phyloP scores from a whole-genome alignment of 306 rosid species.

The barrel medic (Medicago truncatula) region MtrunA17r5.0-ANR NC_053048.1:55251001-55251500 shows the following conservation, averaged over 20 bases:
- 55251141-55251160: constrained; percentile 33
- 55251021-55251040: constrained; percentile 28
- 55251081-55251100: neutral
- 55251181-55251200: constrained; percentile 40
- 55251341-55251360: neutral
- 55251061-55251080: constrained; percentile 35
- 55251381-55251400: neutral
- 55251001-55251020: constrained; percentile 42
- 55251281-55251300: neutral
- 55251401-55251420: neutral
- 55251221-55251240: constrained; percentile 6
- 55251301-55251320: neutral
- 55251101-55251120: constrained; percentile 7
- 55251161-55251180: neutral
- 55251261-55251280: neutral
- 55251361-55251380: neutral
- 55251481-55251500: neutral
- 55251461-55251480: neutral
- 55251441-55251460: neutral
- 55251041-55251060: constrained; percentile 48
- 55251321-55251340: neutral
- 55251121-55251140: neutral
- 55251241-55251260: neutral
- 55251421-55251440: neutral
- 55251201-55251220: constrained; percentile 22